Conservation (phyloP, 768 basidiomycete genomes). For the Gymnopilus dilepis region DNA sequence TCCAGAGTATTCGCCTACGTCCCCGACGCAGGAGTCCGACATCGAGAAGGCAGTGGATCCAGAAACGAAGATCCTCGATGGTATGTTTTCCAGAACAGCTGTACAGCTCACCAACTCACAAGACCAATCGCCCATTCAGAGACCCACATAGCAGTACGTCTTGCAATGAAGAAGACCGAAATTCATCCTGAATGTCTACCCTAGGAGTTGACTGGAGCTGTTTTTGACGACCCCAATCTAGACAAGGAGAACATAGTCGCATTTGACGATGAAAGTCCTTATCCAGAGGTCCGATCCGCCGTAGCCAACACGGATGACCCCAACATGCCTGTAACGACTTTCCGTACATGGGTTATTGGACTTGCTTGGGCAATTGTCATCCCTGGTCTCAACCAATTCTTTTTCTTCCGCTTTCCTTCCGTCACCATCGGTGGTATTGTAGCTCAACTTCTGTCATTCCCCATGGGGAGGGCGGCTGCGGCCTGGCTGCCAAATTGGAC, state of each 20-base stretch:
- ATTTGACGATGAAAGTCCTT: conserved; percentile 74
- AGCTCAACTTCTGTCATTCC: conserved; percentile 74
- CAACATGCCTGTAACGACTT: conserved; percentile 57
- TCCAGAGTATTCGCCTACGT: conserved; percentile 28
- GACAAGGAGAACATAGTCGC: conserved; percentile 43
- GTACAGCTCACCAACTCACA: neutral
- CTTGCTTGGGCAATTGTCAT: conserved; percentile 58
- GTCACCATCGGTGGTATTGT: conserved; percentile 52
- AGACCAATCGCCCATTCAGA: conserved; percentile 22
- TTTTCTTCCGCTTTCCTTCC: conserved; percentile 57
- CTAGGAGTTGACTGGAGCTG: conserved; percentile 40
- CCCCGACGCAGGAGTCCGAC: conserved; percentile 24
- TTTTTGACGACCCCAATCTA: conserved; percentile 51
- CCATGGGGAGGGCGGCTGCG: conserved; percentile 65
- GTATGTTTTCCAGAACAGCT: conserved; percentile 24
- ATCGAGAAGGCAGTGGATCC: conserved; percentile 31
- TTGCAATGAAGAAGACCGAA: neutral
- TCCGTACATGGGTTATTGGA: conserved; percentile 58
- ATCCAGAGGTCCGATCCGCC: conserved; percentile 74
- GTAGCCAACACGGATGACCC: conserved; percentile 73
- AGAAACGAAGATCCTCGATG: conserved; percentile 26
- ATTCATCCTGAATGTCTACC: neutral
- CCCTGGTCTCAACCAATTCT: conserved; percentile 59
- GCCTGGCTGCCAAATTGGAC: conserved; percentile 55
- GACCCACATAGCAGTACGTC: conserved; percentile 36